Base-by-base conservation (phyloP, 257 asterid genomes). In the Buddleja alternifolia region DNA sequence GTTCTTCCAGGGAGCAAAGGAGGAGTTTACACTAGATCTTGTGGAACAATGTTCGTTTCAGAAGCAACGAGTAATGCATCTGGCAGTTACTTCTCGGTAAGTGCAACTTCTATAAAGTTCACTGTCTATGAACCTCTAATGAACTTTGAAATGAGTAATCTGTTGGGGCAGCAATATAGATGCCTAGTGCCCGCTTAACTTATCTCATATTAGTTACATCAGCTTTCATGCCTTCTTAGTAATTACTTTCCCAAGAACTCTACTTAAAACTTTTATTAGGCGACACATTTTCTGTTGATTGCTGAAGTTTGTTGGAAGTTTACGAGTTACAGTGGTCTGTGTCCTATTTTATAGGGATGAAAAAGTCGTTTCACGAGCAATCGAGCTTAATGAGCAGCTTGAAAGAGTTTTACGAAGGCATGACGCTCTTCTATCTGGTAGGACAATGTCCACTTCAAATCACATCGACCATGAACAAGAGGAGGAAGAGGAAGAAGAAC, bases 21-120 rank as follows among this genome's bases (percentile, higher is more conserved):
- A 94, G 53, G 99, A 94, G 86, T 94, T 91, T 77, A 94, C 97
- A 2, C 88, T 94, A 12, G 99, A 94, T 82, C 96, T 88, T 57
- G 96, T 88, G 82, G 96, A 88, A 73, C 96, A 88, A 67, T 88
- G 96, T 51, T 86, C 96, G 25, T 88, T 88, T 74, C 93, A 88
- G 56, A 88, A 88, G 85, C 90, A 88, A 52, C 86, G 87, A 67
- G 88, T 88, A 32, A 88, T 88, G 96, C 96, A 88, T 78, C 88
- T 88, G 66, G 91, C 91, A 58, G 42, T 88, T 73, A 89, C 96
- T 54, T 94, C 99, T 39, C 81, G 96, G 99, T 90, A 75, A 71
- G 80, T 25, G 71, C 42, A 29, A 70, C 64, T 10, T 50, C 63
- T 3, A 12, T 44, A 45, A 39, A 48, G 29, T 44, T 70, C 51